phyloP scores from a whole-genome alignment of 805 yeast genomes.

The Grigorovia yakushimaensis region DNA sequence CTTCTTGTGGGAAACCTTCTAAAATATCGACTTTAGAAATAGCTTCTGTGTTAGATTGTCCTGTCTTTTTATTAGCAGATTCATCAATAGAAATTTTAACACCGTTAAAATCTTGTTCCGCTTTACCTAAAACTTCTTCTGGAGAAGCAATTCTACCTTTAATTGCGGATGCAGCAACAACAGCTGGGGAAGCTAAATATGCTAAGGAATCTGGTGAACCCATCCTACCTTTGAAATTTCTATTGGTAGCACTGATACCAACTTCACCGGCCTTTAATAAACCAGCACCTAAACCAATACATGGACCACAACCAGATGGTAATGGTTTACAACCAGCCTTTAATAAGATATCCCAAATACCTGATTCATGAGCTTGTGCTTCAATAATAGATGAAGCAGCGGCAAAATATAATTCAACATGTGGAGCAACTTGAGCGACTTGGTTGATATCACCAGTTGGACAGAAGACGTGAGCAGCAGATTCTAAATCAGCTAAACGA shows the following conservation, averaged over 20 bases:
- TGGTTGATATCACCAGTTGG: slow-evolving; percentile 22
- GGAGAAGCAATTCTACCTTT: slow-evolving; percentile 90
- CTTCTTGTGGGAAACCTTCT: slow-evolving; percentile 82
- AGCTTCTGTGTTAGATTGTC: slow-evolving; percentile 19
- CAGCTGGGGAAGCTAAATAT: slow-evolving; percentile 92
- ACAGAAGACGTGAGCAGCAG: slow-evolving; percentile 83
- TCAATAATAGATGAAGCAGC: slow-evolving; percentile 95
- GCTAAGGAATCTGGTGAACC: slow-evolving; percentile 96
- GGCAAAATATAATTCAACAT: slow-evolving; percentile 93
- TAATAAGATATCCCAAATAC: slow-evolving; percentile 84
- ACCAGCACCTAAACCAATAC: slow-evolving; percentile 96
- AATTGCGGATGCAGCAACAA: slow-evolving; percentile 97
- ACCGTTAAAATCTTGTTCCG: slow-evolving; percentile 41
- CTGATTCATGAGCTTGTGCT: slow-evolving; percentile 78
- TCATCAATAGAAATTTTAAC: slow-evolving; percentile 29
- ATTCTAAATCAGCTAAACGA: slow-evolving; percentile 80
- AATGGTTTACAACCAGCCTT: slow-evolving; percentile 92
- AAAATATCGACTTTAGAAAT: slow-evolving; percentile 56
- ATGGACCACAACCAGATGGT: slow-evolving; percentile 99
- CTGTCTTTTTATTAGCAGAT: slow-evolving; percentile 8
- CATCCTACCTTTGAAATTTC: slow-evolving; percentile 99
- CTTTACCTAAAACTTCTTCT: slow-evolving; percentile 63
- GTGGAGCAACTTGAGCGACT: slow-evolving; percentile 64
- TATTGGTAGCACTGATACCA: slow-evolving; percentile 95
- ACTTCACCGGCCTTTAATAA: slow-evolving; percentile 91